Evolutionary conservation across 768 basidiomycete species (phyloP).

Genomic region (Royoungia palumana): DNA sequence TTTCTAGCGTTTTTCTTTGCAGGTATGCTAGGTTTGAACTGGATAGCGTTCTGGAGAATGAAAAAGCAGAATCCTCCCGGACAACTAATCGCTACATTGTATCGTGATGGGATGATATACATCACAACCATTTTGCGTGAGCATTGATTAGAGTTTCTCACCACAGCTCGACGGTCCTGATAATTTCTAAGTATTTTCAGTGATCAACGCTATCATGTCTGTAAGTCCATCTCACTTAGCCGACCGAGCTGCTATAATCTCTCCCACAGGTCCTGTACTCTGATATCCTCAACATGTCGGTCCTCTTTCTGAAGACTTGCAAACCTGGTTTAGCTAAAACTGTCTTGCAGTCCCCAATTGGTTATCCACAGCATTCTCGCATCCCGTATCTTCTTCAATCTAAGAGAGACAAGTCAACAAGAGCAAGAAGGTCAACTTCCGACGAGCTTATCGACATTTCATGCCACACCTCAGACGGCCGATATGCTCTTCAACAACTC

Average conservation of each 20-base stretch:
- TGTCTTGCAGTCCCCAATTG: constrained; percentile 14
- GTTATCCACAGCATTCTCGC: constrained; percentile 23
- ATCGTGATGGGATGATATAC: constrained; percentile 21
- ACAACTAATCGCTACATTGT: constrained; percentile 8
- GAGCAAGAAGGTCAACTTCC: neutral
- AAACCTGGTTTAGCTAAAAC: neutral
- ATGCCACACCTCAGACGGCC: constrained; percentile 1
- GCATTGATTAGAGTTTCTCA: neutral
- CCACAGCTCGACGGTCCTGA: neutral
- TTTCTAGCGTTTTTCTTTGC: neutral
- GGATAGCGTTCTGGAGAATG: constrained; percentile 16
- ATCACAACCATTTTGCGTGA: constrained; percentile 16
- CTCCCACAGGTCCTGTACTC: constrained; percentile 9
- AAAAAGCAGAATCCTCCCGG: constrained; percentile 7
- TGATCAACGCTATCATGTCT: constrained; percentile 11
- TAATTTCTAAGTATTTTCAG: constrained; percentile 11
- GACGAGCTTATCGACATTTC: constrained; percentile 7
- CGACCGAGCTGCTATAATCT: neutral
- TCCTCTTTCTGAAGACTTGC: neutral
- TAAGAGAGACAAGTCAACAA: constrained; percentile 15
- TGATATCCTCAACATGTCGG: constrained; percentile 17
- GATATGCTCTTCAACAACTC: neutral
- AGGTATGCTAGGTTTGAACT: constrained; percentile 20
- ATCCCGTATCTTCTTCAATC: constrained; percentile 24
- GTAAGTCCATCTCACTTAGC: constrained; percentile 1